These are phyloP conservation scores for Leccinum griseonigrum DNA, from an alignment of 1,284 basidiomycete genomes.

Conservation along the genomic window DNA sequence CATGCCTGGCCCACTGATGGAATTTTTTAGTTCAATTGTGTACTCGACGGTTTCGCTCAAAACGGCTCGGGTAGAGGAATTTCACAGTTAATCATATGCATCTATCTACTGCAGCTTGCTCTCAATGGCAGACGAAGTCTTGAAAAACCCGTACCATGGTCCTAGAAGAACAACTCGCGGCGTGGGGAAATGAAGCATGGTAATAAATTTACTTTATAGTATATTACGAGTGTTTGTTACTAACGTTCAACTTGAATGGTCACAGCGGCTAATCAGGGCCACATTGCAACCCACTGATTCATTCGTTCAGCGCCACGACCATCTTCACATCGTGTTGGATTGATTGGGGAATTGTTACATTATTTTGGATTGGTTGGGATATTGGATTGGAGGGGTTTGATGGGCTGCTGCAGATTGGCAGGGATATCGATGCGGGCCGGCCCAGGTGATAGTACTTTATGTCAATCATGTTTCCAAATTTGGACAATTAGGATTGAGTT, in stretches of 20 bases:
- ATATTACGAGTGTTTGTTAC: background rate
- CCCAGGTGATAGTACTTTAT: background rate
- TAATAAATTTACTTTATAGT: background rate
- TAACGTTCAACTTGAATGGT: background rate
- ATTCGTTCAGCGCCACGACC: background rate
- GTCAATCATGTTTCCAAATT: background rate
- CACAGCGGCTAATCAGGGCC: background rate
- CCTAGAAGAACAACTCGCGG: background rate
- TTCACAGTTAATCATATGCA: background rate
- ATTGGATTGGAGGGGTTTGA: background rate
- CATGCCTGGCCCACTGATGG: background rate
- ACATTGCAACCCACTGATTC: background rate
- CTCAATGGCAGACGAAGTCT: background rate
- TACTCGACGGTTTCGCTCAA: background rate
- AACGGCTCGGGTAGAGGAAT: background rate
- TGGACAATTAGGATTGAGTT: background rate
- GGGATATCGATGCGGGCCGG: background rate
- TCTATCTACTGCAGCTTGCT: background rate
- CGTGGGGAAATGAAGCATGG: background rate
- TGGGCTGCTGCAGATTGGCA: background rate
- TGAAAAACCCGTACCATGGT: background rate
- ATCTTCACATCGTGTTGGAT: background rate
- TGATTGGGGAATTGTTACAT: background rate
- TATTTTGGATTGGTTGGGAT: background rate
- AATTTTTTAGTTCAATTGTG: background rate